Percentiles rank a stretch among this genome's conserved stretches.
Evolutionary conservation across 2,329 filamentous ascomycete species (phyloP).

Genomic region (Pseudogymnoascus sp.): DNA sequence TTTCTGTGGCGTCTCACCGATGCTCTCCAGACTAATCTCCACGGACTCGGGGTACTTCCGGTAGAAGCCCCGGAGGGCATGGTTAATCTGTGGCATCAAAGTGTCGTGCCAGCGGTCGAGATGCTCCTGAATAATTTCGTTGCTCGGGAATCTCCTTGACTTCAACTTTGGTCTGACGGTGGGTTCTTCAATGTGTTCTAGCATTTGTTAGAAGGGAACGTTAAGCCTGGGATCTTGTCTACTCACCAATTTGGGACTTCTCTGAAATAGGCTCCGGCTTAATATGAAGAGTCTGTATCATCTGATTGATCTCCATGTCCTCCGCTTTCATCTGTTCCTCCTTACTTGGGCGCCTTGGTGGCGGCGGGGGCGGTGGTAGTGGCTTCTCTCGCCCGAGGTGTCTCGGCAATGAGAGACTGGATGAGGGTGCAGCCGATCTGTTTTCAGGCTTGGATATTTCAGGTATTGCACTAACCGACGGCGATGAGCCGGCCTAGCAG

Average conservation of each 20-base stretch:
- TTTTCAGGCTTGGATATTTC: neutral
- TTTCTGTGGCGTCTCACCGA: conserved; percentile 59
- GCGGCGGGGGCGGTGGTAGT: neutral
- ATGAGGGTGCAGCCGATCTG: neutral
- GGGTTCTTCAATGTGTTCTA: conserved; percentile 16
- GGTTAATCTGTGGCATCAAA: conserved; percentile 65
- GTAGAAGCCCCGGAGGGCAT: conserved; percentile 62
- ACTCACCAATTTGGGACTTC: neutral
- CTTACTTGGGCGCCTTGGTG: neutral
- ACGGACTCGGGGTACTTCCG: conserved; percentile 67
- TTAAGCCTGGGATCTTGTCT: neutral
- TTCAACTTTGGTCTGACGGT: conserved; percentile 29
- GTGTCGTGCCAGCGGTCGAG: conserved; percentile 64
- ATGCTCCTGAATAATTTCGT: conserved; percentile 49
- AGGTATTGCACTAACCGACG: neutral
- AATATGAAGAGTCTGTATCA: conserved; percentile 2
- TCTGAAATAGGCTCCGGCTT: neutral
- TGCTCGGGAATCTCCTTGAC: conserved; percentile 51
- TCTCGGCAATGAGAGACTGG: neutral
- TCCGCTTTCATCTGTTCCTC: neutral
- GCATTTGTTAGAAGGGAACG: neutral
- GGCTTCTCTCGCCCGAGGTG: neutral
- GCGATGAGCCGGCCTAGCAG: neutral
- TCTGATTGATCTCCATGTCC: neutral
- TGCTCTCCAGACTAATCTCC: conserved; percentile 67